Evolutionary conservation across 2,329 filamentous ascomycete species (phyloP).

Genomic region (Neoarthrinium moseri): DNA sequence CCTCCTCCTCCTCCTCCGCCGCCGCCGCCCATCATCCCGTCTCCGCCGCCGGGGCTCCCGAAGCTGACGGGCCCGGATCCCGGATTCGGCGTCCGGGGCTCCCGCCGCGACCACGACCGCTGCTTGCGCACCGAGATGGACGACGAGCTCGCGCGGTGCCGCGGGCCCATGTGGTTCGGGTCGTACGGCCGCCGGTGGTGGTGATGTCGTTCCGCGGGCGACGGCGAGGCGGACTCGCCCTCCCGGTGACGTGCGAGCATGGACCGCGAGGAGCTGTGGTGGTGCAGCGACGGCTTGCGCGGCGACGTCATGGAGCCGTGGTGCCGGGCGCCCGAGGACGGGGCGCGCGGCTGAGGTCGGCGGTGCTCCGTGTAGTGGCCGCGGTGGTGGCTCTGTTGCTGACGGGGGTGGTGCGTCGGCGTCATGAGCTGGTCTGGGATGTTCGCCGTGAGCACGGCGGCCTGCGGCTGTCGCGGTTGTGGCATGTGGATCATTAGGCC

Average conservation of each 20-base stretch:
- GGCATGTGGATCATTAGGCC: slow-evolving; percentile 57
- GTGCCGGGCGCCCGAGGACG: slow-evolving; percentile 53
- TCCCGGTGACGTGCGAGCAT: slow-evolving; percentile 20
- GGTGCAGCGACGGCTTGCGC: slow-evolving; percentile 41
- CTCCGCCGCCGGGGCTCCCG: slow-evolving; percentile 8
- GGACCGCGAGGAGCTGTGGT: slow-evolving; percentile 21
- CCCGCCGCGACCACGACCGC: slow-evolving; percentile 33
- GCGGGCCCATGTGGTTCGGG: slow-evolving; percentile 7
- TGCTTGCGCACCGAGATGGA: slow-evolving; percentile 33
- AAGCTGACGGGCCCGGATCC: neutral
- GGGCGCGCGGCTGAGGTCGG: slow-evolving; percentile 49
- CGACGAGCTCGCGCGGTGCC: slow-evolving; percentile 17
- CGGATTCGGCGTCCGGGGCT: slow-evolving; percentile 10
- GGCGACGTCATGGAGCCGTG: slow-evolving; percentile 33
- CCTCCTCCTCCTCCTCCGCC: slow-evolving; percentile 22
- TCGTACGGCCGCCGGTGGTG: no score
- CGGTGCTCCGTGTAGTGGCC: slow-evolving; percentile 28
- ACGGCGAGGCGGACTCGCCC: slow-evolving; percentile 36
- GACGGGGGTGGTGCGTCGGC: neutral
- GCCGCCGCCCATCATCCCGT: neutral
- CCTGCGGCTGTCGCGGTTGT: slow-evolving; percentile 37
- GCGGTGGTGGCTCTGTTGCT: neutral
- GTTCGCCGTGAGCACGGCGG: slow-evolving; percentile 35
- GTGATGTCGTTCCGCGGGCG: slow-evolving; percentile 26
- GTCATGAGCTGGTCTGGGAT: slow-evolving; percentile 16